Percentiles rank a stretch among this genome's conserved stretches.
phyloP scores from a whole-genome alignment of 257 asterid species.

The Jacaranda mimosifolia region DNA sequence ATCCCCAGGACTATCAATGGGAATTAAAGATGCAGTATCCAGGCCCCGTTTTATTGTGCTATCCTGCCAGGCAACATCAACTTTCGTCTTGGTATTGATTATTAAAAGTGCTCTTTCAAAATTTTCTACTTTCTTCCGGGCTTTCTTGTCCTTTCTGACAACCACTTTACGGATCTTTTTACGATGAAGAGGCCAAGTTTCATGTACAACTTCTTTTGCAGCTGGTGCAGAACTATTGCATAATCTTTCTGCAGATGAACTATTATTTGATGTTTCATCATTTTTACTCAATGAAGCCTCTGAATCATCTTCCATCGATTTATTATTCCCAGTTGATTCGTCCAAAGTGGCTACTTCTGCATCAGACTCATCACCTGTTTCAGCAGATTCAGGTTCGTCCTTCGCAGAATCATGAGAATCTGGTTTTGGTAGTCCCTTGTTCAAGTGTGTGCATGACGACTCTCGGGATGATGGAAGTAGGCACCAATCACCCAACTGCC shows the following conservation, averaged over 20 bases:
- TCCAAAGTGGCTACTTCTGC: slow-evolving; percentile 55
- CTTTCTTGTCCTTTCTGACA: slow-evolving; percentile 81
- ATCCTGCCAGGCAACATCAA: slow-evolving; percentile 96
- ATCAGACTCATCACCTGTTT: slow-evolving; percentile 72
- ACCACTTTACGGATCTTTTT: slow-evolving; percentile 89
- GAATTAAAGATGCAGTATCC: slow-evolving; percentile 80
- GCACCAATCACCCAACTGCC: slow-evolving; percentile 99
- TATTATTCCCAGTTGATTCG: slow-evolving; percentile 54
- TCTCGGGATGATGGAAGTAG: slow-evolving; percentile 61
- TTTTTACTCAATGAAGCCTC: slow-evolving; percentile 50
- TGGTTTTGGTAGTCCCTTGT: slow-evolving; percentile 55
- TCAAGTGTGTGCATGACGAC: slow-evolving; percentile 45
- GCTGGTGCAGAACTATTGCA: slow-evolving; percentile 58
- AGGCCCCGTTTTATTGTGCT: slow-evolving; percentile 70
- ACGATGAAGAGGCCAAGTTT: slow-evolving; percentile 79
- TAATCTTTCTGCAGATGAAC: slow-evolving; percentile 48
- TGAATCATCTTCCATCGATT: slow-evolving; percentile 46
- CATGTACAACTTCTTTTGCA: slow-evolving; percentile 63
- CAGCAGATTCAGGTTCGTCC: slow-evolving; percentile 72
- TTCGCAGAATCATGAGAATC: slow-evolving; percentile 57
- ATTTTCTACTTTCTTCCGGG: slow-evolving; percentile 81
- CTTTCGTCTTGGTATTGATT: slow-evolving; percentile 72
- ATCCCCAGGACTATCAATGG: slow-evolving; percentile 95
- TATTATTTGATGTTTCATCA: slow-evolving; percentile 47
- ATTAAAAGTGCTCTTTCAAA: slow-evolving; percentile 87